Conservation (phyloP, 139 green algal genomes). For the Eudorina sp. region DNA sequence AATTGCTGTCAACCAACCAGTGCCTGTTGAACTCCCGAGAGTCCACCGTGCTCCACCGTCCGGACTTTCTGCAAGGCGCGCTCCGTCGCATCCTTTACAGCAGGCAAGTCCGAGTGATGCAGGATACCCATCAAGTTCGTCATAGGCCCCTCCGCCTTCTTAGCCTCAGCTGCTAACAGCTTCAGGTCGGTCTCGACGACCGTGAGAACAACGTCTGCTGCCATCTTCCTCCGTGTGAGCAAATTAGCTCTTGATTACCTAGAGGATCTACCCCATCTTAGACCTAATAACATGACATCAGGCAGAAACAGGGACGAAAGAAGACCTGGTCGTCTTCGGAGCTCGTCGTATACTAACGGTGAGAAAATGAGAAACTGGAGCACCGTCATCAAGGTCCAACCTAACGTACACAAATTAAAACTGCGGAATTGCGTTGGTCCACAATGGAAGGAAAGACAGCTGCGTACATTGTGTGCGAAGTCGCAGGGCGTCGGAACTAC, state of each 20-base stretch:
- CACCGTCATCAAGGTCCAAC: too few species aligned
- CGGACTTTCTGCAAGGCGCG: constrained; percentile 73
- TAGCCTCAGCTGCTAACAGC: constrained; percentile 67
- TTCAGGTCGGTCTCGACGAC: constrained; percentile 79
- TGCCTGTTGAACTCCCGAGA: constrained; percentile 54
- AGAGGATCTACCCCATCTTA: not conserved
- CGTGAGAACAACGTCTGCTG: constrained; percentile 30
- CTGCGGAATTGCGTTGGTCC: too few species aligned
- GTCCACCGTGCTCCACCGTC: constrained; percentile 36
- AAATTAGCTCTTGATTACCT: not conserved
- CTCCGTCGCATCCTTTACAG: constrained; percentile 83
- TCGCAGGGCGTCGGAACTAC: too few species aligned
- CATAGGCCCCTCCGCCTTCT: constrained; percentile 73
- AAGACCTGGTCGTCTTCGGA: too few species aligned
- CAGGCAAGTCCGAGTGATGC: constrained; percentile 70
- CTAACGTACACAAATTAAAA: too few species aligned
- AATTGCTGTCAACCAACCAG: constrained; percentile 55
- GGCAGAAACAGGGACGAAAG: too few species aligned
- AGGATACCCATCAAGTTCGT: constrained; percentile 77
- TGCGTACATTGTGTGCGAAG: too few species aligned
- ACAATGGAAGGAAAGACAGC: too few species aligned
- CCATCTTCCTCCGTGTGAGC: constrained; percentile 1
- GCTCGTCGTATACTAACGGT: too few species aligned
- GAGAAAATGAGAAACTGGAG: too few species aligned
- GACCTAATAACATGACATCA: too few species aligned